Evolutionary conservation across 768 basidiomycete species (phyloP), one percentile per base, ranked within the genome.

Genomic region (Postia placenta): DNA sequence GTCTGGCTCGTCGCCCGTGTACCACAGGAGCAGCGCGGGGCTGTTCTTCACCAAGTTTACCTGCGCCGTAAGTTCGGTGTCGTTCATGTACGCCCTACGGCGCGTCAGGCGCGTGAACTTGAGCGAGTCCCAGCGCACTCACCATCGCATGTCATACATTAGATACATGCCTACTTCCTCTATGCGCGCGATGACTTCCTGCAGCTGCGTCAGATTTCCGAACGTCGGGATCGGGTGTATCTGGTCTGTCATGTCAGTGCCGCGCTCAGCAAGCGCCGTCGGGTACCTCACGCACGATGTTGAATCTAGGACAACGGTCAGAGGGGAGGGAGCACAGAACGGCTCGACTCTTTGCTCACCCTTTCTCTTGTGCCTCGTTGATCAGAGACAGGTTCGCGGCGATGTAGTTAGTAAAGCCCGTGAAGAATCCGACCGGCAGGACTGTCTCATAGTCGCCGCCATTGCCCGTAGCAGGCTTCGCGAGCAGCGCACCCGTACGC

Each of bases 111-210:
- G 24, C 5, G 2, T 20, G 19, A 43, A 11, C 26, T 19, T 5
- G 5, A 25, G 33, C 20, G 3, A 12, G 11, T 42, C 19, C 12
- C 7, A 11, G n/a, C 17, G 9, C 46, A 55, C 68, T 39, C 24
- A 78, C 77, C 45, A 70, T 42, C 87, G 75, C 87, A 91, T 89
- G 61, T 90, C 86, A 54, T 91, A 92, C 80, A 90, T 88, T 47
- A 90, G 72, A 58, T 84, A 91, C 2, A 80, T 53, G 0, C 76
- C 78, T 0, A 81, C 78, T 51, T 83, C 74, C 62, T 88, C 79
- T 83, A 89, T 87, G 37, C 74, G 68, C 57, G 87, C 81, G 5
- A 89, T 59, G 23, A 87, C 79, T 42, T 70, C 50, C 28, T 79
- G 73, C 0, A 88, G 65, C 0, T 72, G 72, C 0, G 81, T 80